A percentile compares a stretch with the other conserved stretches of the same genome.
Conservation (phyloP, 2,329 filamentous ascomycete genomes). For the Coniochaeta sp. region DNA sequence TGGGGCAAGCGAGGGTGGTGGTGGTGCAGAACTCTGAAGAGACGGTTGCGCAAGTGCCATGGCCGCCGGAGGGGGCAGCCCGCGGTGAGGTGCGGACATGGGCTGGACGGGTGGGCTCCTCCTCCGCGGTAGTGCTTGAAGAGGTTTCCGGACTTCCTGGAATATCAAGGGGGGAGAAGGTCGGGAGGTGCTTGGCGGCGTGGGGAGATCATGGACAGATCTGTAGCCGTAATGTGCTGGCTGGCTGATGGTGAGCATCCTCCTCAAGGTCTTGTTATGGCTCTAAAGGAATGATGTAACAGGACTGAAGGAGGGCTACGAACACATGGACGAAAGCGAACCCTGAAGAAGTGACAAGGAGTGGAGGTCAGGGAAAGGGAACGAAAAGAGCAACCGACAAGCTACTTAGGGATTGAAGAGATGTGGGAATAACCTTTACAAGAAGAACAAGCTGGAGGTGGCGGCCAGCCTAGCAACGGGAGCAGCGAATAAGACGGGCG, state of each 20-base stretch:
- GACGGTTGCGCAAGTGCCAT: constrained; percentile 51
- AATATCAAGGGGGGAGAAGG: constrained; percentile 46
- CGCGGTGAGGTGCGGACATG: constrained; percentile 66
- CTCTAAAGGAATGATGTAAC: constrained; percentile 3
- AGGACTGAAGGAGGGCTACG: constrained; percentile 1
- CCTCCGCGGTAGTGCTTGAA: constrained; percentile 30
- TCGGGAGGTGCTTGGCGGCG: constrained; percentile 47
- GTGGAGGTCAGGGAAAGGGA: constrained; percentile 1
- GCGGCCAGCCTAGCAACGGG: constrained; percentile 36
- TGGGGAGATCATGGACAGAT: constrained; percentile 56
- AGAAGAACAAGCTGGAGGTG: constrained; percentile 34
- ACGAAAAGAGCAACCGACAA: constrained; percentile 8
- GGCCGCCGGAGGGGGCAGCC: constrained; percentile 60
- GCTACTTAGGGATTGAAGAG: constrained; percentile 13
- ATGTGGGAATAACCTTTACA: constrained; percentile 29
- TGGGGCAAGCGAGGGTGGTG: constrained; percentile 20
- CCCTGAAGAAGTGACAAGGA: constrained; percentile 2
- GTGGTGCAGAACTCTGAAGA: constrained; percentile 19
- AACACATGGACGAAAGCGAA: background rate
- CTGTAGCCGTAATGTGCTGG: constrained; percentile 51
- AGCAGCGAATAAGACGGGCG: constrained; percentile 27
- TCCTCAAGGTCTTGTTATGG: constrained; percentile 23
- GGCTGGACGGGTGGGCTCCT: constrained; percentile 42
- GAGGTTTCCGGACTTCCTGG: constrained; percentile 37
- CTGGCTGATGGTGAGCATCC: constrained; percentile 57